Evolutionary conservation across 1,139 yeast species (phyloP), one percentile per base, ranked within the genome.

Genomic region (Ogataea hybrid): DNA sequence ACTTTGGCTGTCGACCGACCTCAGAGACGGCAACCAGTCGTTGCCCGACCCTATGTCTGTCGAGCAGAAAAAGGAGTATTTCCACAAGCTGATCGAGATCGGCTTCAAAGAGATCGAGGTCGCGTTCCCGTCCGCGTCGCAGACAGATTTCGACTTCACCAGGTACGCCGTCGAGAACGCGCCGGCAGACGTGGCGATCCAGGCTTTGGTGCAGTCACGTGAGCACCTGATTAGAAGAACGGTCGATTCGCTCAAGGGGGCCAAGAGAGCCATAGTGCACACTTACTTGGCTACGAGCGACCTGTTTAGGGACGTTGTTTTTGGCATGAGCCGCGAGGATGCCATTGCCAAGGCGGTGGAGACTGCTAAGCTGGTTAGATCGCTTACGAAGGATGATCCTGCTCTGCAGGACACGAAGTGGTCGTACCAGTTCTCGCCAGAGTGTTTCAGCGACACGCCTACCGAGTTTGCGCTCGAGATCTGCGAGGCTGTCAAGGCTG

Each of bases 41-140:
- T 75, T 92, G 54, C 97, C 97, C 11, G 97, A 92, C 66, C 98
- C 97, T 41, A 92, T 92, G 98, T 76, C 89, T 29, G 79, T 89
- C 30, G 85, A 75, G 31, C 96, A 92, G 66, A 92, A 92, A 70
- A 86, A 87, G 64, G 88, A 81, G 59, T 90, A 88, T 65, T 92
- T 90, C 73, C 79, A 82, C 51, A 88, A 89, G 65, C 74, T 92
- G 44, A 69, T 90, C 9, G 94, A 87, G 38, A 72, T 89, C 41
- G 98, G 97, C 0, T 90, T 89, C 71, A 92, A 92, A 65, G 98
- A 92, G 68, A 92, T 92, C 53, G 98, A 92, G 67, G 97, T 92
- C 14, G 80, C 96, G 0, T 92, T 92, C 70, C 97, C 98, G 8
- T 82, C 95, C 29, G 97, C 97, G 3, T 86, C 96, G 5, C 97